These are phyloP conservation scores for Mrakia blollopis DNA, from an alignment of 768 basidiomycete genomes.

Conservation along the genomic window DNA sequence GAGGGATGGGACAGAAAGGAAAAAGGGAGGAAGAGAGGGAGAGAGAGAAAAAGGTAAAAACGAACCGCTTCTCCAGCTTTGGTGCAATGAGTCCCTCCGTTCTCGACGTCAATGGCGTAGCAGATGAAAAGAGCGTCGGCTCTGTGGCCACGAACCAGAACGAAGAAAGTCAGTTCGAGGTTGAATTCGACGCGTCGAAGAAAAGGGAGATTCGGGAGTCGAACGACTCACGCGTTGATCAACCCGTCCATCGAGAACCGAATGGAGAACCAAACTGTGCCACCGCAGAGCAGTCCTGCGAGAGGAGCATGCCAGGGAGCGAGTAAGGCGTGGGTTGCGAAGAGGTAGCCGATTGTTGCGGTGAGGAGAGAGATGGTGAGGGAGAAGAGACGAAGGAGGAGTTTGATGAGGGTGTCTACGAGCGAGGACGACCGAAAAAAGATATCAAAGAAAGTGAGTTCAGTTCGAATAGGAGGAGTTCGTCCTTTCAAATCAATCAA, in stretches of 20 bases:
- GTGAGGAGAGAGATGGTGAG: constrained; percentile 76
- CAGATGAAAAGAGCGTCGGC: constrained; percentile 65
- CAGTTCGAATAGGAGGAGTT: neutral
- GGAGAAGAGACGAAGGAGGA: constrained; percentile 58
- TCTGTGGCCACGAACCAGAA: constrained; percentile 40
- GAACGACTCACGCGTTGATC: constrained; percentile 59
- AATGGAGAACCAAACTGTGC: constrained; percentile 73
- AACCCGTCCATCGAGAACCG: constrained; percentile 77
- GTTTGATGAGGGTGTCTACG: constrained; percentile 62
- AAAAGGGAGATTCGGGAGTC: neutral
- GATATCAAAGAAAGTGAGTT: neutral
- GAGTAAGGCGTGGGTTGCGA: constrained; percentile 73
- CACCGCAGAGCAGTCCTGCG: constrained; percentile 69
- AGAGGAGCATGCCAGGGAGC: constrained; percentile 66
- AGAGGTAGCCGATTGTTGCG: constrained; percentile 74
- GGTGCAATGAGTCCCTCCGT: constrained; percentile 52
- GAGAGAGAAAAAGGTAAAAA: constrained; percentile 13
- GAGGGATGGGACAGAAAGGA: no score
- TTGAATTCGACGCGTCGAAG: neutral
- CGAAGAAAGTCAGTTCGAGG: neutral
- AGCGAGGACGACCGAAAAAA: no score
- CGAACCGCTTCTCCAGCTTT: constrained; percentile 58
- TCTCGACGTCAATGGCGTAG: constrained; percentile 60
- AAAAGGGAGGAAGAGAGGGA: neutral
- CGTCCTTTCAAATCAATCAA: constrained; percentile 40